Percentiles rank a stretch among this genome's conserved stretches.
phyloP scores from a whole-genome alignment of 805 yeast species.

The Nakazawaea pomicola region DNA sequence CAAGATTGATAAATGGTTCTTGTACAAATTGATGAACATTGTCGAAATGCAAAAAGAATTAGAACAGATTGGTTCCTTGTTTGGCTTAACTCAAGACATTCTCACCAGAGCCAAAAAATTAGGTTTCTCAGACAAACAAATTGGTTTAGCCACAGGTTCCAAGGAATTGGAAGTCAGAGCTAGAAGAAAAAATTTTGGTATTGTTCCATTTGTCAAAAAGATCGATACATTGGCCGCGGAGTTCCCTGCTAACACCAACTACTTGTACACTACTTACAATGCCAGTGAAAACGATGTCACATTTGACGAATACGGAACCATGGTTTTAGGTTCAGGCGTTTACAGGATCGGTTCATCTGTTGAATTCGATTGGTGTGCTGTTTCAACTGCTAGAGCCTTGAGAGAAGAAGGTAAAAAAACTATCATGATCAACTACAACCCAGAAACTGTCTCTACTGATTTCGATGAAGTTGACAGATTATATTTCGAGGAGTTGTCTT shows the following conservation, averaged over 20 bases:
- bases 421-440: conserved; percentile 95
- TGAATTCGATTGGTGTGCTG: conserved; percentile 99
- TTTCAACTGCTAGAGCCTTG: conserved; percentile 91
- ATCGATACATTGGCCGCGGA: conserved; percentile 98
- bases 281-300: conserved; percentile 81
- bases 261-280: conserved; percentile 92
- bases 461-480: conserved; percentile 97
- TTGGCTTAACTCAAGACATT: conserved; percentile 60
- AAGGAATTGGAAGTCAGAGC: conserved; percentile 79
- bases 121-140: conserved; percentile 95
- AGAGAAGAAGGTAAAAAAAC: conserved; percentile 86
- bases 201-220: conserved; percentile 91
- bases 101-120: conserved; percentile 81
- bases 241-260: conserved; percentile 96
- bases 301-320: conserved; percentile 87
- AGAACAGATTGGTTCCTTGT: conserved; percentile 56
- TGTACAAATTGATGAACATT: conserved; percentile 87
- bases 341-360: conserved; percentile 98
- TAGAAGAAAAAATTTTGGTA: conserved; percentile 72
- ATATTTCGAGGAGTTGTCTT: conserved; percentile 91
- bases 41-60: conserved; percentile 83
- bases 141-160: conserved; percentile 68
- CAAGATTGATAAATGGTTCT: conserved; percentile 94
- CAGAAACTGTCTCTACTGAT: conserved; percentile 97
- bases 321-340: conserved; percentile 97